Evolutionary conservation across 768 basidiomycete genomes (phyloP).

Genomic region (Russula olivacea): DNA sequence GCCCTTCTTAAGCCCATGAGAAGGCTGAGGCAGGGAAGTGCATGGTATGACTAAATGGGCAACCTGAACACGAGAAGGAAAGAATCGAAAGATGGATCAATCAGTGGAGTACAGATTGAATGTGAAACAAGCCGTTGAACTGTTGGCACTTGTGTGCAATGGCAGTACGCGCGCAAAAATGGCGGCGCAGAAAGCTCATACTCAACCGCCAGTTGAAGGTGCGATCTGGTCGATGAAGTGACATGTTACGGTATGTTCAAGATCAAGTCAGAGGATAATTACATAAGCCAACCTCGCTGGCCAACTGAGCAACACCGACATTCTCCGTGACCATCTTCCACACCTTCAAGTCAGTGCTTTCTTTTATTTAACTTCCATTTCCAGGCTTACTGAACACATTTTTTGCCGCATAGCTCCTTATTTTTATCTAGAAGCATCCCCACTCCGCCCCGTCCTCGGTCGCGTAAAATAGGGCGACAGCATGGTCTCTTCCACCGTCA

Average conservation of each 20-base stretch:
- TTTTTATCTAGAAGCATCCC: conserved; percentile 7
- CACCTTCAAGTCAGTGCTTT: conserved; percentile 11
- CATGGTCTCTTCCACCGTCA: conserved; percentile 23
- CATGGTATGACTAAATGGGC: conserved; percentile 56
- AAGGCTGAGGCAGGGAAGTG: conserved; percentile 41
- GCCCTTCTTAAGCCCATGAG: too few species aligned
- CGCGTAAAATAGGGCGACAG: conserved; percentile 21
- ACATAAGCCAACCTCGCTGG: conserved; percentile 23
- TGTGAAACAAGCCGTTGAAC: background rate
- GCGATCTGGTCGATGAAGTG: background rate
- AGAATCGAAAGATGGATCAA: too few species aligned
- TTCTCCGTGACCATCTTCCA: conserved; percentile 14
- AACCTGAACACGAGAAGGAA: conserved; percentile 38
- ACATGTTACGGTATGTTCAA: too few species aligned
- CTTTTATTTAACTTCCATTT: conserved; percentile 1
- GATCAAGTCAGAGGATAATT: conserved; percentile 9
- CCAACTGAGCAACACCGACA: conserved; percentile 14
- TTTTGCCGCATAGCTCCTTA: background rate
- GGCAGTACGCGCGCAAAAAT: conserved; percentile 56
- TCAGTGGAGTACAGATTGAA: too few species aligned
- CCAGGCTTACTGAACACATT: background rate
- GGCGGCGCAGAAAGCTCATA: conserved; percentile 47
- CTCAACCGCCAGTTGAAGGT: conserved; percentile 43
- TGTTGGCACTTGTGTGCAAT: conserved; percentile 44
- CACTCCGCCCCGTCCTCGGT: conserved; percentile 12